A percentile compares a stretch with the other conserved stretches of the same genome.
phyloP scores from a whole-genome alignment of 2,329 filamentous ascomycete genomes.

The Didymella sp. region DNA sequence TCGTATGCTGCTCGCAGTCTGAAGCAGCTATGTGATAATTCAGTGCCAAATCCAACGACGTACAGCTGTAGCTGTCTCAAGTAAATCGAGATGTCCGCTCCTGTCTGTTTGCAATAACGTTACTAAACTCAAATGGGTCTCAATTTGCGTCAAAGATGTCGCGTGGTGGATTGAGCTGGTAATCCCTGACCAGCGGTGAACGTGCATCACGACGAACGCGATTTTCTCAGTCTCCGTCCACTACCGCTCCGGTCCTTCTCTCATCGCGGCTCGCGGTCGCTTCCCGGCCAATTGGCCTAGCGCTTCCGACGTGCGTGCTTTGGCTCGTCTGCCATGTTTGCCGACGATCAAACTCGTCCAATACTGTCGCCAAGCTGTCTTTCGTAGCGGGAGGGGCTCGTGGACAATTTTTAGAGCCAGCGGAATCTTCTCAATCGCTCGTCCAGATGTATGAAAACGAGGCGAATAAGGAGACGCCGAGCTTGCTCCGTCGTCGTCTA shows the following conservation, averaged over 20 bases:
- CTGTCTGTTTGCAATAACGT: constrained; percentile 22
- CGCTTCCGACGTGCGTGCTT: constrained; percentile 27
- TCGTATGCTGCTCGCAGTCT: constrained; percentile 10
- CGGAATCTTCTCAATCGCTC: constrained; percentile 1
- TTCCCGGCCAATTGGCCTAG: constrained; percentile 32
- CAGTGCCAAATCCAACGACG: constrained; percentile 20
- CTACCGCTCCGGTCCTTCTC: constrained; percentile 23
- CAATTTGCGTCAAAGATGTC: constrained; percentile 24
- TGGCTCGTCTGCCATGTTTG: constrained; percentile 21
- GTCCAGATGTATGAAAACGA: constrained; percentile 17
- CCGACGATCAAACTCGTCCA: constrained; percentile 29
- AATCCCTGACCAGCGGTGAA: constrained; percentile 18
- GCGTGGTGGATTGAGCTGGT: constrained; percentile 17
- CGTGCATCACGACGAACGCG: constrained; percentile 20
- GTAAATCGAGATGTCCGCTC: constrained; percentile 24
- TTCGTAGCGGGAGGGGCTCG: constrained; percentile 20
- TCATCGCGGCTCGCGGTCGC: constrained; percentile 30
- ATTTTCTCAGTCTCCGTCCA: constrained; percentile 17
- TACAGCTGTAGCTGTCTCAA: constrained; percentile 32
- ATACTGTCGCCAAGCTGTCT: constrained; percentile 30
- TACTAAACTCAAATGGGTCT: constrained; percentile 22
- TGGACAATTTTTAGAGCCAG: constrained; percentile 9
- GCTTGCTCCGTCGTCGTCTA: constrained; percentile 2
- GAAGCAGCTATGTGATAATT: constrained; percentile 22
- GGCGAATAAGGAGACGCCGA: constrained; percentile 13